Conservation (phyloP, 371 early-diverging fungal species). For the Mucor saturninus region DNA sequence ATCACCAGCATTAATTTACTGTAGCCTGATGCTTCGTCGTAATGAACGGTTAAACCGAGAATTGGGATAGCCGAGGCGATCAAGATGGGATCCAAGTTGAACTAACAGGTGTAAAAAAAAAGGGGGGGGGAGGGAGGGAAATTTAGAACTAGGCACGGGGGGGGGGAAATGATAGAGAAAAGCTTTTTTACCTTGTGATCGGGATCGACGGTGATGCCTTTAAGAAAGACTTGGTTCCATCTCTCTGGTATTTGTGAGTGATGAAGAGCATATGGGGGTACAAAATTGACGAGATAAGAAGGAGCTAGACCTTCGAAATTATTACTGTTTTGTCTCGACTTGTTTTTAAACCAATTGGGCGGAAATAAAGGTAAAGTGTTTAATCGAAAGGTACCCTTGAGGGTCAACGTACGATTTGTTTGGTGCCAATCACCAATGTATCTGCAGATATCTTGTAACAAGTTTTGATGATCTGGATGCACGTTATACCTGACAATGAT, state of each 20-base stretch:
- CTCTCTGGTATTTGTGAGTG: slow-evolving; percentile 38
- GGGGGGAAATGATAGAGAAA: not conserved
- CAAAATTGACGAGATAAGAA: slow-evolving; percentile 48
- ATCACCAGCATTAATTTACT: slow-evolving; percentile 47
- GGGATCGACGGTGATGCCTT: slow-evolving; percentile 45
- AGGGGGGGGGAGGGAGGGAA: no score
- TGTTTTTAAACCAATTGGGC: slow-evolving; percentile 47
- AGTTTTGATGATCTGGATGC: slow-evolving; percentile 37
- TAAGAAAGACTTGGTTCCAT: slow-evolving; percentile 51
- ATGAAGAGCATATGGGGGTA: slow-evolving; percentile 43
- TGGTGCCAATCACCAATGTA: slow-evolving; percentile 44
- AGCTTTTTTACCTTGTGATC: slow-evolving; percentile 31
- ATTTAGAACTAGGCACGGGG: not conserved
- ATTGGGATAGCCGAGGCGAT: slow-evolving; percentile 32
- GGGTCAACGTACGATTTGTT: slow-evolving; percentile 37
- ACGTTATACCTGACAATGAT: slow-evolving; percentile 35
- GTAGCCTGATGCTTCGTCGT: slow-evolving; percentile 36
- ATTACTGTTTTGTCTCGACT: slow-evolving; percentile 30
- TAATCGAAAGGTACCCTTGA: slow-evolving; percentile 33
- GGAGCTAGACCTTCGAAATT: slow-evolving; percentile 41
- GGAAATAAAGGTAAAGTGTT: slow-evolving; percentile 46
- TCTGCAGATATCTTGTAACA: slow-evolving; percentile 40
- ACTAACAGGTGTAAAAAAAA: slow-evolving; percentile 16
- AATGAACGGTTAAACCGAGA: slow-evolving; percentile 44
- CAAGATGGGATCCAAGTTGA: slow-evolving; percentile 35